These are phyloP conservation scores for Umbilicaria muhlenbergii DNA, from an alignment of 495 filamentous ascomycete species.

Conservation along the genomic window DNA sequence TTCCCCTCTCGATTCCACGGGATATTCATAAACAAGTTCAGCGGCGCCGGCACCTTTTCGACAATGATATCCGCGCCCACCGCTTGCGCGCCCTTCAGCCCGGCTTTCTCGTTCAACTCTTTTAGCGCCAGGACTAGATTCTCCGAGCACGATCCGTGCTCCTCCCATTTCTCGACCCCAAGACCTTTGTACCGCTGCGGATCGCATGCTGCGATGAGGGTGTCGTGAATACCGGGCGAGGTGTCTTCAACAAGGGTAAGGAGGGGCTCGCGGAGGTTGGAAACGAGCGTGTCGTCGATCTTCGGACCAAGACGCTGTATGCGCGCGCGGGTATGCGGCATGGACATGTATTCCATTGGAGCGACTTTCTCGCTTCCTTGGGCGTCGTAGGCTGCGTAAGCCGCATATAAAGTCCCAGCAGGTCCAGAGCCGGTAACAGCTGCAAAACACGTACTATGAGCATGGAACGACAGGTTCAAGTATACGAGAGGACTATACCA, in stretches of 20 bases:
- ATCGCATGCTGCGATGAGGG: constrained; percentile 26
- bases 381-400: no score
- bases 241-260: constrained; percentile 24
- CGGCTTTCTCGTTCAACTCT: not conserved
- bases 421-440: no score
- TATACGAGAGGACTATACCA: no score
- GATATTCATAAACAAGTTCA: constrained; percentile 36
- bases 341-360: constrained; percentile 20
- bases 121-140: constrained; percentile 24
- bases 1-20: constrained; percentile 18
- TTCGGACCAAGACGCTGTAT: constrained; percentile 14
- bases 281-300: constrained; percentile 20
- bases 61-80: no score
- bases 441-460: no score
- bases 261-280: constrained; percentile 21
- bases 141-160: constrained; percentile 27
- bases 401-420: no score
- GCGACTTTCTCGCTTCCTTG: not conserved
- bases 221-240: constrained; percentile 25
- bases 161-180: constrained; percentile 13
- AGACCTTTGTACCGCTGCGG: constrained; percentile 20
- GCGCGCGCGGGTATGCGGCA: constrained; percentile 25
- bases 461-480: no score
- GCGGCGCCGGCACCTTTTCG: constrained; percentile 17
- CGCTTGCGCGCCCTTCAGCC: not conserved